Conservation (phyloP, 1,284 basidiomycete genomes). For the Paramarasmius palmivorus region DNA sequence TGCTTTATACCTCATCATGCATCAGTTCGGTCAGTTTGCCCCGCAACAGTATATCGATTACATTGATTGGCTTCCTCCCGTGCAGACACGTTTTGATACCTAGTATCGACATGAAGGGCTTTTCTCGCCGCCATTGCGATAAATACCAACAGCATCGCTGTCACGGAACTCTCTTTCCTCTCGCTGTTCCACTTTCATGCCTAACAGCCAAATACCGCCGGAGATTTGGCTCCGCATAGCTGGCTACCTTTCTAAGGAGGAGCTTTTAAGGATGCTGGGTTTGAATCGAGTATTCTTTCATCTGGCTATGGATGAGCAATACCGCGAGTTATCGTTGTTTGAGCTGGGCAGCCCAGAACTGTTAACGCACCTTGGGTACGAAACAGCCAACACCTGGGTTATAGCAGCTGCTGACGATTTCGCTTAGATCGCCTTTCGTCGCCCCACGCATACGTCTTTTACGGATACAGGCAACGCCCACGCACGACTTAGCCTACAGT, state of each 20-base stretch:
- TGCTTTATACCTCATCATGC: too few relatives aligned
- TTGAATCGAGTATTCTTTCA: constrained; percentile 15
- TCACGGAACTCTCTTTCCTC: background rate
- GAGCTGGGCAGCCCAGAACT: background rate
- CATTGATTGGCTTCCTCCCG: too few relatives aligned
- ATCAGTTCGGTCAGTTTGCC: too few relatives aligned
- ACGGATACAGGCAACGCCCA: too few relatives aligned
- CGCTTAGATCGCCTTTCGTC: background rate
- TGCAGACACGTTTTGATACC: too few relatives aligned
- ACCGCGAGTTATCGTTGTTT: constrained; percentile 1
- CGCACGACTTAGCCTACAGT: background rate
- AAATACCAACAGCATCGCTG: background rate
- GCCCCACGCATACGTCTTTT: background rate
- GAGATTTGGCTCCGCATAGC: constrained; percentile 17
- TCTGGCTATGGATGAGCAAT: constrained; percentile 17
- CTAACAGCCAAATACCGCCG: constrained; percentile 10
- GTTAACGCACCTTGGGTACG: background rate
- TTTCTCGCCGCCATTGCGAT: background rate
- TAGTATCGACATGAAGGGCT: too few relatives aligned
- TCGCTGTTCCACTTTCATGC: background rate
- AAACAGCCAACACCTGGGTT: background rate
- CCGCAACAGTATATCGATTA: too few relatives aligned
- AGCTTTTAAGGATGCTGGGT: background rate
- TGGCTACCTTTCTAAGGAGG: constrained; percentile 3
- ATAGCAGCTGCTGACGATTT: background rate